A percentile compares a stretch with the other conserved stretches of the same genome.
These are phyloP conservation scores for Perkinsus chesapeaki DNA, from an alignment of 169 alveolate genomes.

Conservation along the genomic window DNA sequence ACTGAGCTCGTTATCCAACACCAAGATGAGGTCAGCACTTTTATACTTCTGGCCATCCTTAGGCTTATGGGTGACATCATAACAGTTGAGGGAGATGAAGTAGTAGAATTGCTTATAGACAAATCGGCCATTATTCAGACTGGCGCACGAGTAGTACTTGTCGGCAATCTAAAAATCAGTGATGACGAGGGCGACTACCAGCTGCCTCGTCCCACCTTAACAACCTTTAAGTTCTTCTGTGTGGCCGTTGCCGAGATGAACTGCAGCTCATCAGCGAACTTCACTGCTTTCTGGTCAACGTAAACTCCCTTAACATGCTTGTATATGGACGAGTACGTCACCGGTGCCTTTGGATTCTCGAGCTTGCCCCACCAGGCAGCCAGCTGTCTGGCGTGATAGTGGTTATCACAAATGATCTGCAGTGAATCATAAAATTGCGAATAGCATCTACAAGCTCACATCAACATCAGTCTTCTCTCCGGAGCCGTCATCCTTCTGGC, in stretches of 20 bases:
- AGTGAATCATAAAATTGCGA: neutral
- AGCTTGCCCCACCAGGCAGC: neutral
- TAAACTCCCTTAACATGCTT: neutral
- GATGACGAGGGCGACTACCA: neutral
- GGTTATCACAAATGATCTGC: neutral
- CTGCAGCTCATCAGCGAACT: neutral
- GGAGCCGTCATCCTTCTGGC: neutral
- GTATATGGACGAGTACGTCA: neutral
- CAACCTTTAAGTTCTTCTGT: neutral
- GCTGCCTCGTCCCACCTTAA: neutral
- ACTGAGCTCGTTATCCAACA: neutral
- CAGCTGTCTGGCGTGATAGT: neutral
- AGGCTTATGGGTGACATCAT: neutral
- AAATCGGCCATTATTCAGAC: neutral
- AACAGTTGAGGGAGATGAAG: neutral
- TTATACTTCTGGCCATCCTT: neutral
- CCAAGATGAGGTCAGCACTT: neutral
- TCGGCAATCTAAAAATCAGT: neutral
- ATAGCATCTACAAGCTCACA: neutral
- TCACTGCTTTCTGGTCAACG: neutral
- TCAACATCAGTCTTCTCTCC: neutral
- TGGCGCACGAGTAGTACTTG: neutral
- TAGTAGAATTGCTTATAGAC: neutral
- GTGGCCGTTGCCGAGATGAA: neutral
- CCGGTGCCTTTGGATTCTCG: neutral